These are phyloP conservation scores for Ambrosiella beaveri DNA, from an alignment of 2,329 filamentous ascomycete genomes.

Conservation along the genomic window DNA sequence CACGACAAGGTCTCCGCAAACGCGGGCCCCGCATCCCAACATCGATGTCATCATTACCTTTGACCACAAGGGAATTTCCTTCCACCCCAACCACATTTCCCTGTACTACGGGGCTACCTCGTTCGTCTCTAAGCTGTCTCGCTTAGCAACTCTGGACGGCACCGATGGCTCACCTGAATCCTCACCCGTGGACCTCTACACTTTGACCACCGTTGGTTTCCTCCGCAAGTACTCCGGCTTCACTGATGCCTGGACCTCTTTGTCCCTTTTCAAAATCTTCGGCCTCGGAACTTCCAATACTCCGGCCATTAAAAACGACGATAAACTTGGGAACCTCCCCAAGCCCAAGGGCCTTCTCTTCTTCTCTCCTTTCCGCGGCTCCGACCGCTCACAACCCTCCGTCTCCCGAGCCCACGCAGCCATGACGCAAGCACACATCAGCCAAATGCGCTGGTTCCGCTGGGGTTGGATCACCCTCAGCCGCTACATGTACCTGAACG, in stretches of 20 bases:
- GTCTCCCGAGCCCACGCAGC: constrained; percentile 53
- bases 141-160: constrained; percentile 15
- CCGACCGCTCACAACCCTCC: constrained; percentile 15
- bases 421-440: constrained; percentile 80
- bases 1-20: constrained; percentile 37
- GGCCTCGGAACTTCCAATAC: constrained; percentile 14
- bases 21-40: constrained; percentile 26
- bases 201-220: constrained; percentile 54
- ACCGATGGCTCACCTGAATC: not conserved
- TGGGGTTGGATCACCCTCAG: constrained; percentile 88
- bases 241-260: constrained; percentile 56
- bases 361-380: constrained; percentile 51
- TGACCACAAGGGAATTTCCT: constrained; percentile 63
- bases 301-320: constrained; percentile 12
- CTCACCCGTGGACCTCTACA: constrained; percentile 56
- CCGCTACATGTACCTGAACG: constrained; percentile 91
- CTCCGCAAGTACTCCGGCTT: constrained; percentile 67
- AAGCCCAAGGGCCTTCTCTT: constrained; percentile 48
- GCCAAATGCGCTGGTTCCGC: constrained; percentile 97
- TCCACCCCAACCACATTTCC: constrained; percentile 85
- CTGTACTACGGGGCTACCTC: constrained; percentile 64
- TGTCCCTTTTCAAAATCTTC: constrained; percentile 36
- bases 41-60: constrained; percentile 86
- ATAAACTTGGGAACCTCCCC: constrained; percentile 18
- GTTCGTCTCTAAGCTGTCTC: constrained; percentile 53